Conservation (phyloP, 352 stramenopile genomes). For the Thraustotheca clavata region DNA sequence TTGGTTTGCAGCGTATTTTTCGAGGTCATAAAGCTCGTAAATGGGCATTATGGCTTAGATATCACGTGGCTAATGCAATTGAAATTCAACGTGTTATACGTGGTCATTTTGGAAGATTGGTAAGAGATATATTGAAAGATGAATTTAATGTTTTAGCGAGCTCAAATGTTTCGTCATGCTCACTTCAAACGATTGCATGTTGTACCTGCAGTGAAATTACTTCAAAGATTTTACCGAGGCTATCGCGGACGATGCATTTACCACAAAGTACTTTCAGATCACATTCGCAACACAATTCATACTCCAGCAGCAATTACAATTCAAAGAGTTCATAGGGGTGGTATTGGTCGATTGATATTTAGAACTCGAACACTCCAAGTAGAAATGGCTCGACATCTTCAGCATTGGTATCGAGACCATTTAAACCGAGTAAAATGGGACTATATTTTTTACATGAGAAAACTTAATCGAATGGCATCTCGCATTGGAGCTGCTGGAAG, state of each 20-base stretch:
- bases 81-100: conserved; percentile 40
- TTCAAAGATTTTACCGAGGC: conserved; percentile 57
- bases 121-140: background rate
- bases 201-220: conserved; percentile 31
- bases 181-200: conserved; percentile 36
- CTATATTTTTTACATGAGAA: conserved; percentile 37
- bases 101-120: conserved; percentile 44
- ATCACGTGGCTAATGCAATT: conserved; percentile 36
- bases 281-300: conserved; percentile 23
- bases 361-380: conserved; percentile 26
- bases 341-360: conserved; percentile 37
- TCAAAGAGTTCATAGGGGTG: conserved; percentile 41
- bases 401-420: conserved; percentile 41
- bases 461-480: conserved; percentile 45
- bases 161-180: conserved; percentile 33
- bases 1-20: conserved; percentile 46
- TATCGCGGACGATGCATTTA: conserved; percentile 30
- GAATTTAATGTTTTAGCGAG: conserved; percentile 21
- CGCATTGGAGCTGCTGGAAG: conserved; percentile 51
- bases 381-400: conserved; percentile 34
- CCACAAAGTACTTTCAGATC: conserved; percentile 24
- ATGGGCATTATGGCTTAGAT: conserved; percentile 34
- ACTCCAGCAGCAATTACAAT: conserved; percentile 46
- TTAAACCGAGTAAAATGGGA: conserved; percentile 40
- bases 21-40: conserved; percentile 37